Percentiles rank a stretch among this genome's conserved stretches.
Evolutionary conservation across 371 early-diverging fungal species (phyloP).

Genomic region (Blakeslea trispora): DNA sequence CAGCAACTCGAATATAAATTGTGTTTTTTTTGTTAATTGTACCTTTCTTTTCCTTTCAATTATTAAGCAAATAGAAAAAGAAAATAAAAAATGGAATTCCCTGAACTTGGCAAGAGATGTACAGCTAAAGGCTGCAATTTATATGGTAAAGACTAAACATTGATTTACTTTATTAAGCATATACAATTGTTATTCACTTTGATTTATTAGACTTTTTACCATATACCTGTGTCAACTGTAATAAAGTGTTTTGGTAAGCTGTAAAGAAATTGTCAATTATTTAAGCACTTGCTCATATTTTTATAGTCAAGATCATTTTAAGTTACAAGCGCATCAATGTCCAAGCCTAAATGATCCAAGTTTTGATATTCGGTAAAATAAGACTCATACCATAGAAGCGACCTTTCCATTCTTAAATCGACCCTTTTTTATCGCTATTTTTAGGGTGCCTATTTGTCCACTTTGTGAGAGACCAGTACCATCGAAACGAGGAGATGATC

Average conservation of each 20-base stretch:
- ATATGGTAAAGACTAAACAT: constrained; percentile 48
- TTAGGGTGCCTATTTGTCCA: constrained; percentile 64
- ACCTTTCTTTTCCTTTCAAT: no score
- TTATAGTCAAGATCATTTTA: constrained; percentile 63
- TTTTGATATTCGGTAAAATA: constrained; percentile 49
- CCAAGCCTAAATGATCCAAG: constrained; percentile 47
- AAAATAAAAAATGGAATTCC: constrained; percentile 46
- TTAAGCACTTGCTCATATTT: not conserved
- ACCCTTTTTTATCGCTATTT: no score
- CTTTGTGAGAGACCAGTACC: constrained; percentile 67
- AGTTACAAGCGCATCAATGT: constrained; percentile 57
- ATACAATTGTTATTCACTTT: not conserved
- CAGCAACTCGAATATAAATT: no score
- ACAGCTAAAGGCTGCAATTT: constrained; percentile 48
- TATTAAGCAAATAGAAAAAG: no score
- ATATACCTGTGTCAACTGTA: constrained; percentile 59
- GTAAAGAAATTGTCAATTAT: not conserved
- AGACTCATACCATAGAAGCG: no score
- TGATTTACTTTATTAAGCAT: no score
- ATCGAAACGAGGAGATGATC: constrained; percentile 62
- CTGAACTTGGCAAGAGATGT: constrained; percentile 58
- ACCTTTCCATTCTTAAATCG: no score
- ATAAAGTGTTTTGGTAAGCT: constrained; percentile 55
- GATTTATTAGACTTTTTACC: constrained; percentile 56
- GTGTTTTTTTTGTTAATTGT: no score